Percentiles rank a stretch among this genome's conserved stretches.
These are phyloP conservation scores for Nepenthes gracilis DNA, from an alignment of 148 eudicot species.

Conservation along the genomic window DNA sequence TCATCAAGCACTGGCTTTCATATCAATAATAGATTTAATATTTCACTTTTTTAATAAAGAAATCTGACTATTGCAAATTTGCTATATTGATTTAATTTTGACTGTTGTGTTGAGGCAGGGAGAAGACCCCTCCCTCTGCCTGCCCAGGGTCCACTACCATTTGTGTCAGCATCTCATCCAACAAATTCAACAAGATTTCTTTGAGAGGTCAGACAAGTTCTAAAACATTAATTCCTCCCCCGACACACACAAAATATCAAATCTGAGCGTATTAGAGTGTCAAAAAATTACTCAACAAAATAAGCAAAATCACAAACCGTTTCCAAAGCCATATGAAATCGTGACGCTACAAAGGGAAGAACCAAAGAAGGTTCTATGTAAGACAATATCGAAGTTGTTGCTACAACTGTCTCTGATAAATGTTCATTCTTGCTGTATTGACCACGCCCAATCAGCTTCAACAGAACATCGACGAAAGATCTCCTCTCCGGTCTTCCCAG, in stretches of 20 bases:
- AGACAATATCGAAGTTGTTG: conserved; percentile 82
- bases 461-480: conserved; percentile 50
- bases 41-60: too few relatives aligned
- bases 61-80: too few relatives aligned
- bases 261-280: not conserved
- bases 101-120: too few relatives aligned
- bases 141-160: too few relatives aligned
- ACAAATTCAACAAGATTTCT: too few relatives aligned
- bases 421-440: conserved; percentile 91
- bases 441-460: conserved; percentile 95
- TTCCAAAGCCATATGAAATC: conserved; percentile 95
- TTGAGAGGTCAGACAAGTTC: too few relatives aligned
- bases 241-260: not conserved
- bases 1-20: too few relatives aligned
- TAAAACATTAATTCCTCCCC: too few relatives aligned
- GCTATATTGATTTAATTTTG: too few relatives aligned
- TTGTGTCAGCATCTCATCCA: too few relatives aligned
- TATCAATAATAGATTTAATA: too few relatives aligned
- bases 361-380: conserved; percentile 90
- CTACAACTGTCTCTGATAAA: conserved; percentile 90
- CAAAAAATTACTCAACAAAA: not conserved
- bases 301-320: conserved; percentile 55
- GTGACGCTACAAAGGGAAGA: conserved; percentile 80
- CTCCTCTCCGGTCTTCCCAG: conserved; percentile 61
- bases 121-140: too few relatives aligned